A percentile compares a stretch with the other conserved stretches of the same genome.
These are phyloP conservation scores for Pharus latifolius DNA, from an alignment of 176 grass and related monocot species.

Conservation along the genomic window DNA sequence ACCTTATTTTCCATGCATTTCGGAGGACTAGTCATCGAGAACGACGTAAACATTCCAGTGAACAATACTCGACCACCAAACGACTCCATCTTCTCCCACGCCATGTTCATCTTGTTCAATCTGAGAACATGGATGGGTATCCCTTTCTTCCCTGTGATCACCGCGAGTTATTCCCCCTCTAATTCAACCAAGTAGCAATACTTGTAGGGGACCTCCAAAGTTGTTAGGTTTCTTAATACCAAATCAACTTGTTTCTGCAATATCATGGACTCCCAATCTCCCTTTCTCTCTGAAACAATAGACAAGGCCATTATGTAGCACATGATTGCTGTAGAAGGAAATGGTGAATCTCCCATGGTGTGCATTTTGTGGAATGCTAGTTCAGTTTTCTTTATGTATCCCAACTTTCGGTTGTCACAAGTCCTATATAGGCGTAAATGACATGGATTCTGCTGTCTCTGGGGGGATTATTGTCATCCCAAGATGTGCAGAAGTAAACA, in stretches of 20 bases:
- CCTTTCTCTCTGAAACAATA: no score
- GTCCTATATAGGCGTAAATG: background rate
- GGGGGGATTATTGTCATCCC: no score
- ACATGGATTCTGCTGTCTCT: background rate
- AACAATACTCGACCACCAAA: background rate
- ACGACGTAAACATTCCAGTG: background rate
- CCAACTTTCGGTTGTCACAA: background rate
- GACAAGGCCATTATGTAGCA: slow-evolving; percentile 10
- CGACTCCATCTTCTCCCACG: background rate
- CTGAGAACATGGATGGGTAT: background rate
- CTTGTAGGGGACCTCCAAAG: background rate
- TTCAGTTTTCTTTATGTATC: background rate
- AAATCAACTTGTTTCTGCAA: background rate
- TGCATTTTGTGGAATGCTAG: background rate
- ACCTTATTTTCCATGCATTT: background rate
- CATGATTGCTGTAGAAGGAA: background rate
- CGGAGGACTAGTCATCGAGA: background rate
- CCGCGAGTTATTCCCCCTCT: background rate
- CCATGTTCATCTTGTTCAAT: background rate
- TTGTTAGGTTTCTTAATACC: background rate
- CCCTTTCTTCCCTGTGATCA: background rate
- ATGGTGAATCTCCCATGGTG: background rate
- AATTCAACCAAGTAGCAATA: background rate
- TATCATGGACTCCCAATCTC: background rate
- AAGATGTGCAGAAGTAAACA: no score